Base-by-base conservation (phyloP, 1,139 yeast species). In the Taiozyma sp. region DNA sequence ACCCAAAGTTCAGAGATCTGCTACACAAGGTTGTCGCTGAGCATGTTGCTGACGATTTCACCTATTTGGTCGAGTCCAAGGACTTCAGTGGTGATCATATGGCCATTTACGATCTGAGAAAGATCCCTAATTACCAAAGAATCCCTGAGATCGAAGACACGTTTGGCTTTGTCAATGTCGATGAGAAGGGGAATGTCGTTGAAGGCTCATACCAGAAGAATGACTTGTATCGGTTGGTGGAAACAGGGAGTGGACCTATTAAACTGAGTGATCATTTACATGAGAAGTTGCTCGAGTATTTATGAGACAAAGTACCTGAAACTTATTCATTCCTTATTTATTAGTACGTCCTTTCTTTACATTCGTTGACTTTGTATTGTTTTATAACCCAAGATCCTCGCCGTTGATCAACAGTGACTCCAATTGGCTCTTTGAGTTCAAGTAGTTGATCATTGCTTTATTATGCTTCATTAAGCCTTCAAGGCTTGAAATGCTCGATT, bases 101-200 rank as follows among this genome's bases (percentile, higher is more conserved):
- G 85, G 88, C 90, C 7, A 76, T 88, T 44, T 85, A 81, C 59
- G 96, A 88, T 62, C 74, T 84, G 56, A 72, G 95, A 53, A 80
- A 76, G 49, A 75, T 81, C 2, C 91, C 95, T 1, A 70, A 79
- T 26, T 81, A 78, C 56, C 88, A 88, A 13, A 74, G 95, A 51
- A 76, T 80, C 22, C 90, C 95, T 0, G 87, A 83, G 26, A 79
- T 85, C 6, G 89, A 84, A 55, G 85, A 85, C 60, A 81, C 82
- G 1, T 72, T 83, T 52, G 96, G 96, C 1, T 85, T 84, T 60
- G 82, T 87, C 7, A 76, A 76, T 56, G 84, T 88, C 5, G 78
- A 79, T 56, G 67, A 62, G 0, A 65, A 71, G n/a, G 85, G 86
- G 0, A 70, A 73, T 49, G 83, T 87, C 54, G 68, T 80, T 2